phyloP scores from a whole-genome alignment of 495 filamentous ascomycete genomes.

The Penicillium subrubescens region DNA sequence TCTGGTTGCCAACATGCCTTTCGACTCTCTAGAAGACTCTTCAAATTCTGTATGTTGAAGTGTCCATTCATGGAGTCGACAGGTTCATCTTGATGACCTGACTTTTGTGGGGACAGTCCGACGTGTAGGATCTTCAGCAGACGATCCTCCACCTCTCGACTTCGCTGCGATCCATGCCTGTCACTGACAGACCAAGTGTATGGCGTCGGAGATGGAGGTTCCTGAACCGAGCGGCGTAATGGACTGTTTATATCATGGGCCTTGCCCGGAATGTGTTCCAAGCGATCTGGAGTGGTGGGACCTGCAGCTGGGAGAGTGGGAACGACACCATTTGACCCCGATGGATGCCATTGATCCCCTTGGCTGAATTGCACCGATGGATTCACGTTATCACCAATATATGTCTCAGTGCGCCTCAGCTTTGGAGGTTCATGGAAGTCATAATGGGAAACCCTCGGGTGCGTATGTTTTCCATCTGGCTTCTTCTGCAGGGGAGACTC shows the following conservation, averaged over 20 bases:
- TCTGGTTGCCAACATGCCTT: constrained; percentile 17
- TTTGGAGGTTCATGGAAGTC: neutral
- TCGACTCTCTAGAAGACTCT: constrained; percentile 22
- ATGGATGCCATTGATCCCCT: neutral
- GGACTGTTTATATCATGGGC: neutral
- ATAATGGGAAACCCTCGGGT: neutral
- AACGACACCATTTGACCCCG: neutral
- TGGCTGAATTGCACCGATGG: neutral
- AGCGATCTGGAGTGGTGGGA: neutral
- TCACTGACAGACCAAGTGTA: constrained; percentile 23
- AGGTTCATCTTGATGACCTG: neutral
- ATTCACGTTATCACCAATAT: no score
- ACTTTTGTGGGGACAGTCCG: constrained; percentile 11
- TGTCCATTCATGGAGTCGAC: constrained; percentile 5
- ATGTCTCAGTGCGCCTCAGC: neutral
- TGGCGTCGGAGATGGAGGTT: constrained; percentile 12
- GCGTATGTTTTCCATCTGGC: neutral
- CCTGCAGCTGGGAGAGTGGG: neutral
- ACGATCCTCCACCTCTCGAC: constrained; percentile 13
- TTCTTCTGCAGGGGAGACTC: neutral
- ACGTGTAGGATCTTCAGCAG: constrained; percentile 22
- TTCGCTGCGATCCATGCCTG: neutral
- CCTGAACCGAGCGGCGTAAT: neutral
- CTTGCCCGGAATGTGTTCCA: no score
- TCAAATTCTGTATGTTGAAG: constrained; percentile 32